Evolutionary conservation across 139 green algal species (phyloP).

Genomic region (Volvox reticuliferus): DNA sequence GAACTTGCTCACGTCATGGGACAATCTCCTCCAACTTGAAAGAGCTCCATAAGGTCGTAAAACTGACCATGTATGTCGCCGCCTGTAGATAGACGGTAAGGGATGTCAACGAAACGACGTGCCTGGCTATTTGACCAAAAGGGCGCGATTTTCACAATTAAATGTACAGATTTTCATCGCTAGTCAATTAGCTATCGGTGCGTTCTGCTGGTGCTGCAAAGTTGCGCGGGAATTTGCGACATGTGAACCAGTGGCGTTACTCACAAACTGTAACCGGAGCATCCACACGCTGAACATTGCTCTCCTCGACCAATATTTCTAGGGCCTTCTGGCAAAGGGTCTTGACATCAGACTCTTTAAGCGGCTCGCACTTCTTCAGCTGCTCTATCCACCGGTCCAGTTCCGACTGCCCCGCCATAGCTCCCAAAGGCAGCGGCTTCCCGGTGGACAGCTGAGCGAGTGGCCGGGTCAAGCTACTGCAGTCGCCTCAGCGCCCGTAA

Average conservation of each 20-base stretch:
- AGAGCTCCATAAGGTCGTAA: slow-evolving; percentile 98
- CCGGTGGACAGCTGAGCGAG: not conserved
- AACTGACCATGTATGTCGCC: slow-evolving; percentile 99
- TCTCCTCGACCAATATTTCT: slow-evolving; percentile 97
- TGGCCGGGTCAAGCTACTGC: not conserved
- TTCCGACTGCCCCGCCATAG: slow-evolving; percentile 59
- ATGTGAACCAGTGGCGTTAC: slow-evolving; percentile 8
- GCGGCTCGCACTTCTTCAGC: slow-evolving; percentile 92
- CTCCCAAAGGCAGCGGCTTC: not conserved
- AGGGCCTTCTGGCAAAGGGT: slow-evolving; percentile 93
- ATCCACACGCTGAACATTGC: slow-evolving; percentile 98
- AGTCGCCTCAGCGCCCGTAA: not conserved
- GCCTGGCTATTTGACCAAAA: no score
- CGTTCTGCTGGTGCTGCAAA: not conserved
- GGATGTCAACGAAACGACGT: not conserved
- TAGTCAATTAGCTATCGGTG: no score
- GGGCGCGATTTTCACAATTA: no score
- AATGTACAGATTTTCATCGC: no score
- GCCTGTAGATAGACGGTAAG: slow-evolving; percentile 62
- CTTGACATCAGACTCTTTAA: slow-evolving; percentile 97
- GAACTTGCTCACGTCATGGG: slow-evolving; percentile 78
- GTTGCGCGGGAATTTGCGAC: slow-evolving; percentile 10
- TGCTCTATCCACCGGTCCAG: slow-evolving; percentile 96
- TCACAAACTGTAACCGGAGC: slow-evolving; percentile 96
- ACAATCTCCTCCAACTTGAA: slow-evolving; percentile 96